phyloP scores from a whole-genome alignment of 306 rosid species.

The Lathyrus sativus region DNA sequence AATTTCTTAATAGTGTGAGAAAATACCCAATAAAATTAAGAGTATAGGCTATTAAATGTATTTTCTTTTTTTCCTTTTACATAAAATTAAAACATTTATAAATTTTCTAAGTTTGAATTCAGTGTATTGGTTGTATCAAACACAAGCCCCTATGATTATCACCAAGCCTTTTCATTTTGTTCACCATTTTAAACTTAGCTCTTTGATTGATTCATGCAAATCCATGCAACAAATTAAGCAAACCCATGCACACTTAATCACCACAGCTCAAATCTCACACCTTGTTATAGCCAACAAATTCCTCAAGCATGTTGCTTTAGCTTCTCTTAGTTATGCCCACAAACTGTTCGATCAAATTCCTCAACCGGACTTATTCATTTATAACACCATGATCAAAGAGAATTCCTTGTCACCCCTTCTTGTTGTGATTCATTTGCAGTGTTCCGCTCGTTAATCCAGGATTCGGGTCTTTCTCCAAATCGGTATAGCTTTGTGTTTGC shows the following conservation, averaged over 20 bases:
- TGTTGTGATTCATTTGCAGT: conserved; percentile 38
- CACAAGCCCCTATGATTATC: conserved; percentile 36
- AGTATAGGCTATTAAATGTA: too few relatives aligned
- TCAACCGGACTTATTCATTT: conserved; percentile 55
- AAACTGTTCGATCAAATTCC: conserved; percentile 60
- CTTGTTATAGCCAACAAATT: conserved; percentile 48
- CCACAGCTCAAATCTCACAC: conserved; percentile 46
- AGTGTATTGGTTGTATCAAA: neutral
- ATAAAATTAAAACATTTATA: too few relatives aligned
- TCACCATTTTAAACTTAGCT: conserved; percentile 30
- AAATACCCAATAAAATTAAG: too few relatives aligned
- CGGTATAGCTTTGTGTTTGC: conserved; percentile 59
- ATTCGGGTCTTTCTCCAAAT: conserved; percentile 41
- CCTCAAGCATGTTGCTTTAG: conserved; percentile 40
- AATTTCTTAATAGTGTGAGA: too few relatives aligned
- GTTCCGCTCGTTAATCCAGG: conserved; percentile 42
- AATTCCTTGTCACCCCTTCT: conserved; percentile 48
- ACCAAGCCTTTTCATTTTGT: conserved; percentile 32
- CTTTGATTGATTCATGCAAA: conserved; percentile 52
- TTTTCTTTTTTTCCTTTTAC: too few relatives aligned
- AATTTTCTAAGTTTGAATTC: neutral
- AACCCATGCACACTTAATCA: conserved; percentile 54
- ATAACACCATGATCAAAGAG: conserved; percentile 61
- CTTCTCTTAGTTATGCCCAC: conserved; percentile 53
- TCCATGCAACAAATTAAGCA: conserved; percentile 55